Percentiles rank a stretch among this genome's conserved stretches.
Evolutionary conservation across 805 yeast genomes (phyloP).

Genomic region (Metschnikowia noctiluminum): DNA sequence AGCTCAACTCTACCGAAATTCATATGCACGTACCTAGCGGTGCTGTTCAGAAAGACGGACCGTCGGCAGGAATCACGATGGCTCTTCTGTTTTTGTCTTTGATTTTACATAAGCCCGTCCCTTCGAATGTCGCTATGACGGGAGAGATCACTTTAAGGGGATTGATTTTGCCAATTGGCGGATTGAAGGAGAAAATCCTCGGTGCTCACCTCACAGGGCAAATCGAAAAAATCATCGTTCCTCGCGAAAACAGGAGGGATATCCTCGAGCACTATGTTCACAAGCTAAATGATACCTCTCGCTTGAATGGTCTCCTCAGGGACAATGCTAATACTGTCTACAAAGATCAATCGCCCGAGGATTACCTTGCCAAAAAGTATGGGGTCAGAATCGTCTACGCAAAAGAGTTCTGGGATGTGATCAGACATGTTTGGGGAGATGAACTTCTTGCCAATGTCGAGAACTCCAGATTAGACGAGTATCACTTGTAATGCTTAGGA

Average conservation of each 20-base stretch:
- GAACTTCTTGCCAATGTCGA: conserved; percentile 28
- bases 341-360: conserved; percentile 46
- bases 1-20: conserved; percentile 54
- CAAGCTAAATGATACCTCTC: conserved; percentile 31
- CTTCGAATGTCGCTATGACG: conserved; percentile 68
- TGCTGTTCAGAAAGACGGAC: conserved; percentile 46
- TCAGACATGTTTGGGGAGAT: conserved; percentile 66
- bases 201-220: conserved; percentile 74
- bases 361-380: conserved; percentile 48
- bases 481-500: conserved; percentile 8
- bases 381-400: conserved; percentile 64
- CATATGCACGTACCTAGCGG: conserved; percentile 51
- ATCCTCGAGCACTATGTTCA: conserved; percentile 55
- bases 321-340: conserved; percentile 33
- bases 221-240: conserved; percentile 58
- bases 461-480: conserved; percentile 14
- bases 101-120: conserved; percentile 42
- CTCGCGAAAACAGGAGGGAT: conserved; percentile 66
- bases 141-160: conserved; percentile 84
- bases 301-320: conserved; percentile 33
- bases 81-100: conserved; percentile 45
- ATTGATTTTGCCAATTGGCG: conserved; percentile 77
- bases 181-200: conserved; percentile 69
- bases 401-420: conserved; percentile 74
- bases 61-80: conserved; percentile 51